A percentile compares a stretch with the other conserved stretches of the same genome.
These are phyloP conservation scores for Populus ilicifolia DNA, from an alignment of 345 rosid species.

Conservation along the genomic window DNA sequence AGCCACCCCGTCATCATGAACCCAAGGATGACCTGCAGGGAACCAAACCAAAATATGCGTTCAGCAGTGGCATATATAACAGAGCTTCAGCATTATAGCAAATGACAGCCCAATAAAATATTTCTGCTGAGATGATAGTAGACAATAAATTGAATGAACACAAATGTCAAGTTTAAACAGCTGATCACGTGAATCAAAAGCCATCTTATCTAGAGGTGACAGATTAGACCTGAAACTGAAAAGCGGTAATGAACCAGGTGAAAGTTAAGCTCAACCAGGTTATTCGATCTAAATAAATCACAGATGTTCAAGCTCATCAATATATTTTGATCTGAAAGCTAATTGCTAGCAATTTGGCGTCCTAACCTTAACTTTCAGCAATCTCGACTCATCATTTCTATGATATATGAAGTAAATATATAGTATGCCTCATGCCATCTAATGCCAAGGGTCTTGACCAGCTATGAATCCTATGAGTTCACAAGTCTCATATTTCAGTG, in stretches of 20 bases:
- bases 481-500: neutral
- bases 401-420: neutral
- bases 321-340: neutral
- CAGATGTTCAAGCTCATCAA: neutral
- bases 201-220: neutral
- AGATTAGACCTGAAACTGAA: neutral
- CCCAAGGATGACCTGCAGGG: slow-evolving; percentile 87
- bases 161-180: neutral
- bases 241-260: neutral
- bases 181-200: neutral
- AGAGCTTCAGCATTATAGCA: neutral
- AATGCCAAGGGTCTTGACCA: neutral
- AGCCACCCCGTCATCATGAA: slow-evolving; percentile 66
- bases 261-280: neutral
- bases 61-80: neutral
- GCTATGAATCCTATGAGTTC: neutral
- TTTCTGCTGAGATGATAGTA: neutral
- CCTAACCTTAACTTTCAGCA: neutral
- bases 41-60: neutral
- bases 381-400: neutral
- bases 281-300: neutral
- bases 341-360: neutral
- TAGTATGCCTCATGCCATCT: neutral
- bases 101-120: neutral
- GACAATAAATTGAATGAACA: neutral